A percentile compares a stretch with the other conserved stretches of the same genome.
Conservation (phyloP, 495 filamentous ascomycete species). For the Gamarada debralockiae region DNA sequence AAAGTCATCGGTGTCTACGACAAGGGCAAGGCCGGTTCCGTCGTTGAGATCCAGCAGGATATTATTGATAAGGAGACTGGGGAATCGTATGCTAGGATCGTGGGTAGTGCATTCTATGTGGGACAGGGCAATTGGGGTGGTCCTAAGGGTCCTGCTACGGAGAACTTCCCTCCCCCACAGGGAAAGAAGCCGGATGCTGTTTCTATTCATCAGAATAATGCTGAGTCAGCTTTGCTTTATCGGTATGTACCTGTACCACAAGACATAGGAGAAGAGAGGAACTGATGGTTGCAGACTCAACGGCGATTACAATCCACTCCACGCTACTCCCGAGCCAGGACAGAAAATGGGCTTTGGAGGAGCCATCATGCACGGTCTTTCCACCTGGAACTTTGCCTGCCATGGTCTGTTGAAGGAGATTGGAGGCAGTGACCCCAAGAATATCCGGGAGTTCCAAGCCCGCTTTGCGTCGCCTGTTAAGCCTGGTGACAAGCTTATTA, state of each 20-base stretch:
- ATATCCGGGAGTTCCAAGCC: slow-evolving; percentile 82
- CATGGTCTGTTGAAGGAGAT: slow-evolving; percentile 70
- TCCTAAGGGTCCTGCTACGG: slow-evolving; percentile 77
- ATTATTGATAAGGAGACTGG: slow-evolving; percentile 67
- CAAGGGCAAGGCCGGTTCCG: slow-evolving; percentile 80
- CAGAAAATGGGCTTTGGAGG: slow-evolving; percentile 88
- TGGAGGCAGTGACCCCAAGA: slow-evolving; percentile 71
- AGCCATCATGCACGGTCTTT: slow-evolving; percentile 84
- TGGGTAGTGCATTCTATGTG: slow-evolving; percentile 72
- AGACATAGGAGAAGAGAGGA: neutral
- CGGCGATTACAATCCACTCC: slow-evolving; percentile 89
- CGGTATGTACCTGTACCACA: slow-evolving; percentile 34
- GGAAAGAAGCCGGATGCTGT: slow-evolving; percentile 70
- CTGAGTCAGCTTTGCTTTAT: slow-evolving; percentile 71
- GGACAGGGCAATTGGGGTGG: slow-evolving; percentile 87
- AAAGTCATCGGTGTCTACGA: slow-evolving; percentile 88
- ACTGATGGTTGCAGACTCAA: slow-evolving; percentile 51
- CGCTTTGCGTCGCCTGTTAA: slow-evolving; percentile 80
- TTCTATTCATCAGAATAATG: slow-evolving; percentile 62
- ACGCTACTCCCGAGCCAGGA: slow-evolving; percentile 79
- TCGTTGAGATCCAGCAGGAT: slow-evolving; percentile 74
- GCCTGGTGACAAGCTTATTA: slow-evolving; percentile 66
- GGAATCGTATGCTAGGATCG: slow-evolving; percentile 66
- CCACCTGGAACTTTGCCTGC: slow-evolving; percentile 76
- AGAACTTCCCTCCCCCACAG: slow-evolving; percentile 70